These are phyloP conservation scores for Alternaria hordeiaustralica DNA, from an alignment of 2,329 filamentous ascomycete species.

Conservation along the genomic window DNA sequence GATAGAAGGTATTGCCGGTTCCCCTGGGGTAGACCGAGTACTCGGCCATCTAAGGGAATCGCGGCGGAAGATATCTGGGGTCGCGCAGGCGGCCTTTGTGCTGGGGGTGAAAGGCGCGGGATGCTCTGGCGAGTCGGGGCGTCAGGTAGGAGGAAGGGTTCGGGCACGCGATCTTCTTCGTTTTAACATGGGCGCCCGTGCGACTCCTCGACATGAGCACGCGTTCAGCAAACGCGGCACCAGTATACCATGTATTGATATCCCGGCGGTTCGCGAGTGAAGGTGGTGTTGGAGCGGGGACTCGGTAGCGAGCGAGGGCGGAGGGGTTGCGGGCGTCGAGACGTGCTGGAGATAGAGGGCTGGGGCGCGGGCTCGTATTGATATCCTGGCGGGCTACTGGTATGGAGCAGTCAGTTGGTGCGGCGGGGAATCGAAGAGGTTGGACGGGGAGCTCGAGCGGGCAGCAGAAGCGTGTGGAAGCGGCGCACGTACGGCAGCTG, in stretches of 20 bases:
- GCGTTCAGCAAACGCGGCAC: slow-evolving; percentile 35
- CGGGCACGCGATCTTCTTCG: slow-evolving; percentile 56
- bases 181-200: slow-evolving; percentile 56
- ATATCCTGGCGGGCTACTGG: slow-evolving; percentile 25
- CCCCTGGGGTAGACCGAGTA: slow-evolving; percentile 67
- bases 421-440: slow-evolving; percentile 26
- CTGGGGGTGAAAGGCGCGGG: slow-evolving; percentile 32
- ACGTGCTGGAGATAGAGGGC: slow-evolving; percentile 9
- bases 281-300: slow-evolving; percentile 20
- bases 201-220: slow-evolving; percentile 42
- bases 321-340: slow-evolving; percentile 6
- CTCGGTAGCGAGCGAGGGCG: slow-evolving; percentile 20
- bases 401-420: slow-evolving; percentile 26
- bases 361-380: slow-evolving; percentile 20
- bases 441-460: slow-evolving; percentile 23
- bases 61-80: slow-evolving; percentile 27
- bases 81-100: slow-evolving; percentile 41
- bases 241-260: slow-evolving; percentile 35
- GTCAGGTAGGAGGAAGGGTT: slow-evolving; percentile 53
- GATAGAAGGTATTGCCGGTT: slow-evolving; percentile 66
- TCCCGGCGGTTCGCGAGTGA: slow-evolving; percentile 18
- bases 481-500: slow-evolving; percentile 37
- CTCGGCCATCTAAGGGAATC: slow-evolving; percentile 69
- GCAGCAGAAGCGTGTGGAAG: slow-evolving; percentile 35
- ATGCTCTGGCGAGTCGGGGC: slow-evolving; percentile 25